Conservation (phyloP, 148 eudicot species). For the Dysphania ambrosioides region DNA sequence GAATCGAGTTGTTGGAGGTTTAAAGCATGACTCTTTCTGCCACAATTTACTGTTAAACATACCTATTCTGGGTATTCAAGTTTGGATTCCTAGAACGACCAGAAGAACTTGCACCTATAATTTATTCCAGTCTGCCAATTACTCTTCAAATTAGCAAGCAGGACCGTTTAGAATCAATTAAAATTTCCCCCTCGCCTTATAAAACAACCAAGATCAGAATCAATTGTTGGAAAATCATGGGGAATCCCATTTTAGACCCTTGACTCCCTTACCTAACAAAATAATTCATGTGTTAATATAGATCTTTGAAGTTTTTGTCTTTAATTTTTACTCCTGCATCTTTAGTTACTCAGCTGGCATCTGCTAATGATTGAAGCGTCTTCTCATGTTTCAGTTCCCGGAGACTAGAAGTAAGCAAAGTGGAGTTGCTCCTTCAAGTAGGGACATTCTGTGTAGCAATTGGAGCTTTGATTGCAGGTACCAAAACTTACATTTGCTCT, state of each 20-base stretch:
- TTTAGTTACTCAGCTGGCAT: neutral
- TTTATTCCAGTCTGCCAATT: neutral
- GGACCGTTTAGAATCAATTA: too few relatives aligned
- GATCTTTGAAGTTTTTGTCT: too few relatives aligned
- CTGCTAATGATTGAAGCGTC: conserved; percentile 10
- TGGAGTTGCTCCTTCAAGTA: conserved; percentile 96
- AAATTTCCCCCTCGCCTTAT: too few relatives aligned
- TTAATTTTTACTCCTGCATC: neutral
- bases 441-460: conserved; percentile 86
- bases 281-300: neutral
- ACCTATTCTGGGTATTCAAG: neutral
- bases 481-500: neutral
- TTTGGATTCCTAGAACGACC: neutral
- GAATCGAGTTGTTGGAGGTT: neutral
- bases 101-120: neutral
- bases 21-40: neutral
- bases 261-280: too few relatives aligned
- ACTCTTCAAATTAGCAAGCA: neutral
- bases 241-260: too few relatives aligned
- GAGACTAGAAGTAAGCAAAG: conserved; percentile 94
- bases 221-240: too few relatives aligned
- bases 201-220: too few relatives aligned
- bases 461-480: conserved; percentile 95
- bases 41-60: neutral
- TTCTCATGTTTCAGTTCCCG: conserved; percentile 60